These are phyloP conservation scores for Teunomyces pallodes DNA, from an alignment of 805 yeast genomes.

Conservation along the genomic window DNA sequence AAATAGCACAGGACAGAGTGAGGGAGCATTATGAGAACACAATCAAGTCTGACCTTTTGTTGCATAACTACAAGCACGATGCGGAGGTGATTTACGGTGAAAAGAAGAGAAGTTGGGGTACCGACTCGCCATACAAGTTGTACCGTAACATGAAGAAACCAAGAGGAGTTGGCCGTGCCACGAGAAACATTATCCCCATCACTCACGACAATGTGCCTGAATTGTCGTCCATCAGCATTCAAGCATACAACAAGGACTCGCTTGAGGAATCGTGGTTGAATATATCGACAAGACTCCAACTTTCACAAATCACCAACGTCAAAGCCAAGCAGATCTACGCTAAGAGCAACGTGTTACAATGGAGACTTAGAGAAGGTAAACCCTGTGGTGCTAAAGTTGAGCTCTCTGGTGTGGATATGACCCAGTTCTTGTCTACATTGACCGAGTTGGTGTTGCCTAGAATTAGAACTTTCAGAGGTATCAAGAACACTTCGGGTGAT, in stretches of 20 bases:
- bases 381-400: conserved; percentile 87
- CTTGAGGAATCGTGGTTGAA: conserved; percentile 69
- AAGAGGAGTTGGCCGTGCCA: conserved; percentile 66
- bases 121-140: conserved; percentile 81
- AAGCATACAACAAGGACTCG: conserved; percentile 74
- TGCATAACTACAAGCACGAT: conserved; percentile 73
- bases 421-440: conserved; percentile 80
- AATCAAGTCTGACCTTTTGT: conserved; percentile 70
- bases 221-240: conserved; percentile 64
- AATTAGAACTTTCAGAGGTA: conserved; percentile 81
- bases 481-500: conserved; percentile 77
- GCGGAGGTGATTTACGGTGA: conserved; percentile 55
- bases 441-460: conserved; percentile 93
- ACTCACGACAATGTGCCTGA: conserved; percentile 70
- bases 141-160: conserved; percentile 80
- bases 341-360: conserved; percentile 74
- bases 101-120: conserved; percentile 82
- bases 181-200: conserved; percentile 70
- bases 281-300: conserved; percentile 70
- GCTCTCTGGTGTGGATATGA: conserved; percentile 75
- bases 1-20: conserved; percentile 77
- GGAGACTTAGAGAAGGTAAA: conserved; percentile 86
- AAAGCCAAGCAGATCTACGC: conserved; percentile 75
- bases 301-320: conserved; percentile 92
- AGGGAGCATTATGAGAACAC: conserved; percentile 74